Conservation (phyloP, 2,329 filamentous ascomycete species). For the Fusarium sp. region DNA sequence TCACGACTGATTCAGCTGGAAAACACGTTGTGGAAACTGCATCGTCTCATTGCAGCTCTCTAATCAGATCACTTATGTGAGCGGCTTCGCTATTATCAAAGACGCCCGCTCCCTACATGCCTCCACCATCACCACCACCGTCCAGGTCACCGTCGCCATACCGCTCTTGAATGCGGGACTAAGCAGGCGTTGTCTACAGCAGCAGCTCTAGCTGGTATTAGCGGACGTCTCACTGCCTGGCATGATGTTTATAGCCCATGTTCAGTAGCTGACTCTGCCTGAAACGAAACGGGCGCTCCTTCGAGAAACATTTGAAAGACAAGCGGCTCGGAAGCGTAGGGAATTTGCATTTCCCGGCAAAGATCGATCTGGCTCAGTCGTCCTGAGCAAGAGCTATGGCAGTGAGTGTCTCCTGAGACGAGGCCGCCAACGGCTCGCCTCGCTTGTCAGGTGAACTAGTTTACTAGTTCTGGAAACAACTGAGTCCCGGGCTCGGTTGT, state of each 20-base stretch:
- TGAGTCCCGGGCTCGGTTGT: background rate
- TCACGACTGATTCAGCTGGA: conserved; percentile 12
- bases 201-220: conserved; percentile 13
- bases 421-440: conserved; percentile 34
- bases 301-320: conserved; percentile 36
- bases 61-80: conserved; percentile 17
- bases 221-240: conserved; percentile 17
- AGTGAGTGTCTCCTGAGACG: conserved; percentile 41
- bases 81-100: conserved; percentile 8
- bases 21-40: conserved; percentile 17
- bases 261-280: conserved; percentile 35
- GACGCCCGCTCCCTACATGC: conserved; percentile 20
- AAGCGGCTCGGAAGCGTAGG: conserved; percentile 6
- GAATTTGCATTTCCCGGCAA: conserved; percentile 14
- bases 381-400: background rate
- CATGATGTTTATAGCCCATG: conserved; percentile 31
- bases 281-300: conserved; percentile 40
- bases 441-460: conserved; percentile 7
- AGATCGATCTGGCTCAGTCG: conserved; percentile 14
- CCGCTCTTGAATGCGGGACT: conserved; percentile 25
- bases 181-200: conserved; percentile 2
- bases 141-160: conserved; percentile 26
- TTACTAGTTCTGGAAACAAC: background rate
- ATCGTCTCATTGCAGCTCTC: conserved; percentile 12
- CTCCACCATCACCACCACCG: conserved; percentile 34